Conservation (phyloP, 305 asterid species). For the Fraxinus sp. region DNA sequence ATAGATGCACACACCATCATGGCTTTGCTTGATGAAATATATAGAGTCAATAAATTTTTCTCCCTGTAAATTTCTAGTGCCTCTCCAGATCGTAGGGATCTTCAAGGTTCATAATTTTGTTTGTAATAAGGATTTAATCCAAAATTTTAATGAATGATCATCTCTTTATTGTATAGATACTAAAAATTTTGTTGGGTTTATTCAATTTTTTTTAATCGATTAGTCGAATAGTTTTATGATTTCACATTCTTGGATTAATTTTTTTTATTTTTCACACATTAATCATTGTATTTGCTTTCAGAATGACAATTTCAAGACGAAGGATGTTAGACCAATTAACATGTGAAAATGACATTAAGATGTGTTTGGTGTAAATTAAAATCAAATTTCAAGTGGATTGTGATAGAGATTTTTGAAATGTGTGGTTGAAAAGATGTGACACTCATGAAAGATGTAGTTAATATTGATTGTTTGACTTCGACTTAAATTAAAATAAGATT, state of each 20-base stretch:
- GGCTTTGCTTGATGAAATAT: background rate
- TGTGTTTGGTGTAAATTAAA: too few species aligned
- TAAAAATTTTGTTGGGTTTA: background rate
- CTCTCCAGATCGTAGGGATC: background rate
- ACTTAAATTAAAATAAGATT: too few species aligned
- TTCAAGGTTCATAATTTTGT: conserved; percentile 13
- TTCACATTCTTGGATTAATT: background rate
- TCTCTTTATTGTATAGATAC: background rate
- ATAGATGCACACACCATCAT: background rate
- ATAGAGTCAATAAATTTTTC: background rate
- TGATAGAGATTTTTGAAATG: too few species aligned
- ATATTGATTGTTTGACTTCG: too few species aligned
- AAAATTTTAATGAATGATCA: conserved; percentile 3
- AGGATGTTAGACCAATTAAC: background rate
- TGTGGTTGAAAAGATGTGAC: too few species aligned
- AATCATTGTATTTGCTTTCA: background rate
- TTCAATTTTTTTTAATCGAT: background rate
- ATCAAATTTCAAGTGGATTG: too few species aligned
- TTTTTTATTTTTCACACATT: background rate
- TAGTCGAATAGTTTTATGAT: background rate
- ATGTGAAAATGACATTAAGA: background rate
- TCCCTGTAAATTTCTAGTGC: background rate
- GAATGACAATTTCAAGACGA: conserved; percentile 11
- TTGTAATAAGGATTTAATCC: conserved; percentile 10
- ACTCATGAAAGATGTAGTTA: too few species aligned